phyloP scores from a whole-genome alignment of 495 filamentous ascomycete genomes.

The Saxophila tyrrhenica region DNA sequence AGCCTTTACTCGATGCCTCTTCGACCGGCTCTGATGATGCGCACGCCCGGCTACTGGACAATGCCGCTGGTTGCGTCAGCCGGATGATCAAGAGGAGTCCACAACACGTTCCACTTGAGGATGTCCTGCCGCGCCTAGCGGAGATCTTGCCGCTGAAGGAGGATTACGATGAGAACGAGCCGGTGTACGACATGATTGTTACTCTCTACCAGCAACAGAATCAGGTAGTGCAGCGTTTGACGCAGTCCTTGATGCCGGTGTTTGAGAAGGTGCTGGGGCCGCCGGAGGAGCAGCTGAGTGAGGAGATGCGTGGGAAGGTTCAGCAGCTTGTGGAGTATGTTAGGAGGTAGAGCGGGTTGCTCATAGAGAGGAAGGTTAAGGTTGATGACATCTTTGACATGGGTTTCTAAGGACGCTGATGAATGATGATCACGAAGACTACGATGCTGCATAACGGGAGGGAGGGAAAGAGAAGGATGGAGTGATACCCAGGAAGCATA shows the following conservation, averaged over 20 bases:
- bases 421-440: not conserved
- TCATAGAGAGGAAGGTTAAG: too few relatives aligned
- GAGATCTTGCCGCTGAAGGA: slow-evolving; percentile 77
- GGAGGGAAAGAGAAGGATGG: too few relatives aligned
- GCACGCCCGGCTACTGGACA: slow-evolving; percentile 74
- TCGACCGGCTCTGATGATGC: slow-evolving; percentile 5
- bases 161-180: slow-evolving; percentile 93
- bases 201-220: slow-evolving; percentile 64
- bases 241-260: slow-evolving; percentile 63
- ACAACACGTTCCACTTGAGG: slow-evolving; percentile 61
- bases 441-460: too few relatives aligned
- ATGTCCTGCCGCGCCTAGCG: slow-evolving; percentile 72
- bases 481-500: too few relatives aligned
- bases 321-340: slow-evolving; percentile 62
- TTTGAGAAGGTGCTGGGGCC: slow-evolving; percentile 69
- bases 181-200: slow-evolving; percentile 77
- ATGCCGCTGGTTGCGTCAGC: slow-evolving; percentile 82
- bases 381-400: too few relatives aligned
- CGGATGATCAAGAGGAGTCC: slow-evolving; percentile 83
- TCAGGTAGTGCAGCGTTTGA: slow-evolving; percentile 37
- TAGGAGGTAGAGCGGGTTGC: too few relatives aligned
- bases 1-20: slow-evolving; percentile 64
- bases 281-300: slow-evolving; percentile 73
- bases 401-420: too few relatives aligned
- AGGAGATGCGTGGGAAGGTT: slow-evolving; percentile 61